These are phyloP conservation scores for Pseudogymnoascus sp. DNA, from an alignment of 2,329 filamentous ascomycete genomes.

Conservation along the genomic window DNA sequence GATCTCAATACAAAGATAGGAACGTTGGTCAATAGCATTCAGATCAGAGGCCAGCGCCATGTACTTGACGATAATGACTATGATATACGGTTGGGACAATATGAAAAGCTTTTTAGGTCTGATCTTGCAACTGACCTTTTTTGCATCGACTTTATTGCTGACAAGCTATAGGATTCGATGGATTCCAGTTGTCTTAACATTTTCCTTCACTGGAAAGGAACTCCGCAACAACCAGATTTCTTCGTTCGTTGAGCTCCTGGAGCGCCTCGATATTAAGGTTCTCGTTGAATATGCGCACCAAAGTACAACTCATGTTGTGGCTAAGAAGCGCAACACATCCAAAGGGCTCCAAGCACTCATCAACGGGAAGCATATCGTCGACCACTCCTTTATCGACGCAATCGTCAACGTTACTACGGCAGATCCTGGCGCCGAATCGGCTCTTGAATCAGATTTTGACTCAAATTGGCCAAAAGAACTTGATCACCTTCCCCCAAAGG, in stretches of 20 bases:
- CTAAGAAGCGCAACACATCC: conserved; percentile 82
- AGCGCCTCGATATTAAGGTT: conserved; percentile 84
- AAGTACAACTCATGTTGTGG: conserved; percentile 79
- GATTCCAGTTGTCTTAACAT: conserved; percentile 73
- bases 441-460: conserved; percentile 74
- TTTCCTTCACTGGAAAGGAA: conserved; percentile 68
- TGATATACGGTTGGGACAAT: conserved; percentile 65
- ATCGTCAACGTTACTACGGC: conserved; percentile 51
- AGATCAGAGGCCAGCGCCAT: conserved; percentile 56
- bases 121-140: not conserved
- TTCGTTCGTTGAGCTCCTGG: conserved; percentile 58
- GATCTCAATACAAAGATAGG: conserved; percentile 82
- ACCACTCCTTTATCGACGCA: conserved; percentile 64
- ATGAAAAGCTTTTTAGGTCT: conserved; percentile 55
- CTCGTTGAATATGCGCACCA: conserved; percentile 62
- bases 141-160: not conserved
- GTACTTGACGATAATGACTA: conserved; percentile 52
- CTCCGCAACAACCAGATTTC: conserved; percentile 58
- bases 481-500: conserved; percentile 64
- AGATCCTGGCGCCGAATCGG: conserved; percentile 44
- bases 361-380: conserved; percentile 71
- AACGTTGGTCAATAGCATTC: conserved; percentile 67
- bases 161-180: conserved; percentile 57
- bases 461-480: conserved; percentile 69
- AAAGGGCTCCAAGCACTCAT: conserved; percentile 82